Conservation (phyloP, 2,329 filamentous ascomycete genomes). For the Dactylellina sp. region DNA sequence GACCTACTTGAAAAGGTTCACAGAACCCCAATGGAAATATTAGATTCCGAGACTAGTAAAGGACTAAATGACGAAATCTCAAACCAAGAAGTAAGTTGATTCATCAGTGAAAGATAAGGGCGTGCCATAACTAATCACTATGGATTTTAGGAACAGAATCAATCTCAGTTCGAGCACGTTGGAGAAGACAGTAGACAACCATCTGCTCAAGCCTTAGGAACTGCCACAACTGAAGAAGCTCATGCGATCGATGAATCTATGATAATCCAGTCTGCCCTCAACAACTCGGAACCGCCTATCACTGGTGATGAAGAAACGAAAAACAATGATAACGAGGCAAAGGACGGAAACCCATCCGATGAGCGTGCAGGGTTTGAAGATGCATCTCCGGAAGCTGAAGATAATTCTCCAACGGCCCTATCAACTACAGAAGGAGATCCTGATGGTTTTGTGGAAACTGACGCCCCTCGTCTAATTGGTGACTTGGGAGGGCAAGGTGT, state of each 20-base stretch:
- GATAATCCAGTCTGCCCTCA: slow-evolving; percentile 78
- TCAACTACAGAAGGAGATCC: slow-evolving; percentile 34
- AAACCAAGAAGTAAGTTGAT: slow-evolving; percentile 59
- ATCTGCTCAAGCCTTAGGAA: slow-evolving; percentile 92
- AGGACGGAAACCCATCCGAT: slow-evolving; percentile 61
- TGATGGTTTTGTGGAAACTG: slow-evolving; percentile 32
- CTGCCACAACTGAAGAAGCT: slow-evolving; percentile 86
- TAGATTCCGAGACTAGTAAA: slow-evolving; percentile 70
- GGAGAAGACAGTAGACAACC: slow-evolving; percentile 82
- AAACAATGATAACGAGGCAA: slow-evolving; percentile 63
- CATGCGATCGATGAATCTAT: slow-evolving; percentile 87
- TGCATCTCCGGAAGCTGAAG: slow-evolving; percentile 12
- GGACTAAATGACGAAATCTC: slow-evolving; percentile 68
- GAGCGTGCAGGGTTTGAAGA: slow-evolving; percentile 45
- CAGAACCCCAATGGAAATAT: slow-evolving; percentile 84
- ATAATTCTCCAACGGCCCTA: slow-evolving; percentile 12
- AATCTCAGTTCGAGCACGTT: slow-evolving; percentile 92
- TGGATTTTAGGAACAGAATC: slow-evolving; percentile 72
- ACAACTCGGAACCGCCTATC: slow-evolving; percentile 63
- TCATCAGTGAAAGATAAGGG: not conserved
- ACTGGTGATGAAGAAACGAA: slow-evolving; percentile 62
- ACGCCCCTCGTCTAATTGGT: slow-evolving; percentile 33
- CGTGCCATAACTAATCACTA: slow-evolving; percentile 18
- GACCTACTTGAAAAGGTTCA: slow-evolving; percentile 95
- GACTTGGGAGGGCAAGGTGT: slow-evolving; percentile 15